phyloP scores from a whole-genome alignment of 2,329 filamentous ascomycete species.

The Dryadomyces sulphureus region DNA sequence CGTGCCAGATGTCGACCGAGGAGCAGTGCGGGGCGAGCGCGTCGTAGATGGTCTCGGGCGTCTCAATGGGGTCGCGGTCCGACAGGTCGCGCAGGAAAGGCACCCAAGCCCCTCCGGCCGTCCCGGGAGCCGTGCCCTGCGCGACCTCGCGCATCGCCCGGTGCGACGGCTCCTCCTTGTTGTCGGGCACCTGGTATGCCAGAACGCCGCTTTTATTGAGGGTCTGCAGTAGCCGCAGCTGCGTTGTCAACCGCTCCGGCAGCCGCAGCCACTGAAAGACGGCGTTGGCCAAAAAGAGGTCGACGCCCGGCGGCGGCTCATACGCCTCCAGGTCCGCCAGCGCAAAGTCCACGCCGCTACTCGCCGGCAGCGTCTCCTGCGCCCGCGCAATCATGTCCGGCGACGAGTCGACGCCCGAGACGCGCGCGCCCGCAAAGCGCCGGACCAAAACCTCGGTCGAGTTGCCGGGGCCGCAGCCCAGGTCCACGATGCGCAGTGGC shows the following conservation, averaged over 20 bases:
- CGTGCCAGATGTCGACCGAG: conserved; percentile 37
- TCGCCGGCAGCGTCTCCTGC: conserved; percentile 19
- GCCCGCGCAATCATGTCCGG: conserved; percentile 40
- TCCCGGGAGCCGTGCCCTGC: conserved; percentile 15
- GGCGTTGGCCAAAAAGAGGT: conserved; percentile 41
- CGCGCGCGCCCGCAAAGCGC: conserved; percentile 28
- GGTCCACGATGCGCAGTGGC: conserved; percentile 34
- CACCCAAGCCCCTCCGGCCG: conserved; percentile 10
- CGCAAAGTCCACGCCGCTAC: conserved; percentile 23
- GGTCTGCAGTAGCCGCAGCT: conserved; percentile 25
- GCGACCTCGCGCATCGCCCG: conserved; percentile 29
- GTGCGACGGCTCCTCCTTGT: conserved; percentile 33
- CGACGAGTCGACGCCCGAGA: conserved; percentile 39
- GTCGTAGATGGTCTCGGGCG: conserved; percentile 31
- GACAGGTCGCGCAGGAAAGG: conserved; percentile 6
- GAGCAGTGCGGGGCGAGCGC: conserved; percentile 26
- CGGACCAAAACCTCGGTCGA: conserved; percentile 32
- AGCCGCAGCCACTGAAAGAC: conserved; percentile 42
- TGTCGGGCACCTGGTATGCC: conserved; percentile 36
- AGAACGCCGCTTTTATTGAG: conserved; percentile 30
- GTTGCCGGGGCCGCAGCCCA: conserved; percentile 47
- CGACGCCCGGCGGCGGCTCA: conserved; percentile 15
- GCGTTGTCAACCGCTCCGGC: conserved; percentile 25
- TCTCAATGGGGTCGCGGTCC: conserved; percentile 32
- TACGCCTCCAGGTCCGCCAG: conserved; percentile 29